phyloP scores from a whole-genome alignment of 768 basidiomycete genomes.

The Cubamyces lactineus region DNA sequence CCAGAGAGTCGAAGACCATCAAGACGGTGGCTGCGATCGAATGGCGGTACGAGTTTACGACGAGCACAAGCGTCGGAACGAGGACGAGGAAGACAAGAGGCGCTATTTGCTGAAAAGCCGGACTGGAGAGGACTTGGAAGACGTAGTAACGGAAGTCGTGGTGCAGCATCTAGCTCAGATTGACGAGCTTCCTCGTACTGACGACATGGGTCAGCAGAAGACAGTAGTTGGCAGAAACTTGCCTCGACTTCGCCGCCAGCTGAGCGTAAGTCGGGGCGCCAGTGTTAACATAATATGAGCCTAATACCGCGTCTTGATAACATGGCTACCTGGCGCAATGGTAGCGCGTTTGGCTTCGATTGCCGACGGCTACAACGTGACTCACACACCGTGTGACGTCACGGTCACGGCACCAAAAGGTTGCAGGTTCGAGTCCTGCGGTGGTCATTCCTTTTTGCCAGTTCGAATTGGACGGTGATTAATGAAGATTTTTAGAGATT shows the following conservation, averaged over 20 bases:
- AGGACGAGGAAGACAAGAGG: slow-evolving; percentile 58
- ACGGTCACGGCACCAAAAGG: slow-evolving; percentile 69
- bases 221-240: background rate
- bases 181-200: slow-evolving; percentile 6
- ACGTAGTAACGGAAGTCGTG: slow-evolving; percentile 21
- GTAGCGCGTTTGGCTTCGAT: slow-evolving; percentile 96
- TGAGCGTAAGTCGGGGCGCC: too few species aligned
- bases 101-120: slow-evolving; percentile 55
- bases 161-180: slow-evolving; percentile 25
- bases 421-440: slow-evolving; percentile 97
- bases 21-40: slow-evolving; percentile 30
- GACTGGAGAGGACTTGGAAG: slow-evolving; percentile 19
- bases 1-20: slow-evolving; percentile 64
- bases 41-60: slow-evolving; percentile 34
- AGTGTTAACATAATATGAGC: too few species aligned
- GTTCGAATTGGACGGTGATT: too few species aligned
- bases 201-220: slow-evolving; percentile 18
- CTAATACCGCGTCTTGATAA: too few species aligned
- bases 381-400: background rate
- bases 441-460: slow-evolving; percentile 56
- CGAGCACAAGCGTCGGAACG: slow-evolving; percentile 41
- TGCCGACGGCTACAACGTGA: slow-evolving; percentile 13
- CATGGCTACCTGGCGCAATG: slow-evolving; percentile 85
- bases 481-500: too few species aligned
- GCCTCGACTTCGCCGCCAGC: too few species aligned